Percentiles rank a stretch among this genome's conserved stretches.
Evolutionary conservation across 148 eudicot species (phyloP).

Genomic region (Silene conica): DNA sequence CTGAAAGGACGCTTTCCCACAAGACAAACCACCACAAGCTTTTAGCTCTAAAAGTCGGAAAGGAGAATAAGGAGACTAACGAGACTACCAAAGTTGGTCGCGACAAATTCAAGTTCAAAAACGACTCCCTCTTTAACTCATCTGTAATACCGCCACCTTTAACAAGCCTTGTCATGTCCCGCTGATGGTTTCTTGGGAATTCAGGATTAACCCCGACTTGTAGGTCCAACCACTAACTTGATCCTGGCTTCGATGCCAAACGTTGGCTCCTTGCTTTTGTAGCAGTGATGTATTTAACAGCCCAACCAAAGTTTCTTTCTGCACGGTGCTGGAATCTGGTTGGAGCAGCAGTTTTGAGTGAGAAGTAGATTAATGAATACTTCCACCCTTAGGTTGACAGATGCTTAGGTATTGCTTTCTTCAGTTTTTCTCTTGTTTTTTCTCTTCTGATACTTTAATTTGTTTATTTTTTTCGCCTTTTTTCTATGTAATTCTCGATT

Average conservation of each 20-base stretch:
- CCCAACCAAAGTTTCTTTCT: slow-evolving; percentile 9
- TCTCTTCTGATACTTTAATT: neutral
- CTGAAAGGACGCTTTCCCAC: slow-evolving; percentile 15
- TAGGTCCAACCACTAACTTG: slow-evolving; percentile 7
- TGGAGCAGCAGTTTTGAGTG: slow-evolving; percentile 38
- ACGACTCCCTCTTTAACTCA: slow-evolving; percentile 48
- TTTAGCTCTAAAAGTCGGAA: slow-evolving; percentile 26
- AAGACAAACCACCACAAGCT: slow-evolving; percentile 19
- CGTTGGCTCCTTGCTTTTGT: neutral
- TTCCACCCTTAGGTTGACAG: slow-evolving; percentile 16
- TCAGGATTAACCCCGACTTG: neutral
- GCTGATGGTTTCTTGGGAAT: slow-evolving; percentile 29
- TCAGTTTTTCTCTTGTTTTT: neutral
- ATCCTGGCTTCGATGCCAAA: neutral
- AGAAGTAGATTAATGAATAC: slow-evolving; percentile 23
- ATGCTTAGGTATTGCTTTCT: neutral
- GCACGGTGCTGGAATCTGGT: slow-evolving; percentile 1
- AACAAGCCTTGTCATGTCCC: slow-evolving; percentile 71
- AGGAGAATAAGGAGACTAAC: slow-evolving; percentile 14
- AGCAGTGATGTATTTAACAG: slow-evolving; percentile 10
- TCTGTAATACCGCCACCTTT: slow-evolving; percentile 39
- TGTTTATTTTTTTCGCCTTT: neutral
- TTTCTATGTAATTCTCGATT: neutral
- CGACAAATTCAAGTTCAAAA: slow-evolving; percentile 61
- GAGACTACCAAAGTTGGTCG: slow-evolving; percentile 38